phyloP scores from a whole-genome alignment of 495 filamentous ascomycete genomes.

The Xylaria sp. region DNA sequence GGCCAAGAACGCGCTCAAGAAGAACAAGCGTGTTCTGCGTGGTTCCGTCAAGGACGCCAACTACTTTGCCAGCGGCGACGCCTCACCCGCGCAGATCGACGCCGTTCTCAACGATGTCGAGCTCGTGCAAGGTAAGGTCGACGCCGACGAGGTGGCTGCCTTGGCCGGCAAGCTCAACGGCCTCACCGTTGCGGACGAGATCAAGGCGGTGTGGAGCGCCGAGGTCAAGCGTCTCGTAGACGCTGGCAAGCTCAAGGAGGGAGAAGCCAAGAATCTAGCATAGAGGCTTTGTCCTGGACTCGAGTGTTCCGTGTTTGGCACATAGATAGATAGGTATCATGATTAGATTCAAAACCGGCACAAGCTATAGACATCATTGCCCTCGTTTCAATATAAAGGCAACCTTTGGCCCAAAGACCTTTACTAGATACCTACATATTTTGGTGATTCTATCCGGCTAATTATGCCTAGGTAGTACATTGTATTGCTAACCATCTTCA shows the following conservation, averaged over 20 bases:
- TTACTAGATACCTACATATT: no score
- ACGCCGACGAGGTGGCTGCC: constrained; percentile 83
- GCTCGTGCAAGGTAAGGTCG: constrained; percentile 85
- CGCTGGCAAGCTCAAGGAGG: constrained; percentile 84
- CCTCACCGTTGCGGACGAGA: constrained; percentile 71
- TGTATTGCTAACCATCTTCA: neutral
- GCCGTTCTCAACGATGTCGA: constrained; percentile 85
- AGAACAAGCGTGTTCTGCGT: constrained; percentile 97
- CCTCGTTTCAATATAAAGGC: neutral
- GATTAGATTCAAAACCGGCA: neutral
- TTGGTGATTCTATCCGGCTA: neutral
- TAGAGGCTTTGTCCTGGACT: constrained; percentile 20
- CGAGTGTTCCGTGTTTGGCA: neutral
- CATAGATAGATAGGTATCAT: neutral
- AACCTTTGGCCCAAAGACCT: no score
- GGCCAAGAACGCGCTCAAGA: constrained; percentile 97
- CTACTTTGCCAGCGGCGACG: constrained; percentile 78
- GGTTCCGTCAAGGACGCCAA: constrained; percentile 93
- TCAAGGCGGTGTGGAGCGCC: constrained; percentile 68
- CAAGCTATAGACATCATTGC: constrained; percentile 6
- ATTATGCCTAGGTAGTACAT: no score
- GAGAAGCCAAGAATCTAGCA: constrained; percentile 62
- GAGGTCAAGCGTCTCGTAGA: constrained; percentile 76
- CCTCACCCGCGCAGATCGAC: constrained; percentile 77
- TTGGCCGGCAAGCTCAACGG: constrained; percentile 78